Conservation (phyloP, 352 stramenopile species). For the Pythium dissimile region DNA sequence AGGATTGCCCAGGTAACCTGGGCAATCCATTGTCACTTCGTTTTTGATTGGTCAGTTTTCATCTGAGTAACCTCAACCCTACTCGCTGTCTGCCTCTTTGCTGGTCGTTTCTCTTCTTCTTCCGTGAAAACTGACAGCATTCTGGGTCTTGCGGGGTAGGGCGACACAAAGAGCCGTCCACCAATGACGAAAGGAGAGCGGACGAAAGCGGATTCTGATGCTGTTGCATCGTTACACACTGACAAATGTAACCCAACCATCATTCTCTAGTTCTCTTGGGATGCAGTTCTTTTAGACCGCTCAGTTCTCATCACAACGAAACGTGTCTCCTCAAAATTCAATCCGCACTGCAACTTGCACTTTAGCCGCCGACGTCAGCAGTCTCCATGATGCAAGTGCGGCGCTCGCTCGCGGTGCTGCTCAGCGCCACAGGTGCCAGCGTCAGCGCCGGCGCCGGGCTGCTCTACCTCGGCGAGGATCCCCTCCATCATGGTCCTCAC, state of each 20-base stretch:
- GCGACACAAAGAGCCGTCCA: background rate
- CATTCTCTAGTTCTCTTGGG: slow-evolving; percentile 8
- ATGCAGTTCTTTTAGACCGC: background rate
- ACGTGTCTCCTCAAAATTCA: slow-evolving; percentile 4
- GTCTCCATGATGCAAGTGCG: slow-evolving; percentile 40
- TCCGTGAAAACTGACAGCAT: background rate
- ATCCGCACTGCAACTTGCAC: slow-evolving; percentile 16
- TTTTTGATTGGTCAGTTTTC: slow-evolving; percentile 21
- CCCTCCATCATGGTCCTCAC: background rate
- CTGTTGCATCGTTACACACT: slow-evolving; percentile 8
- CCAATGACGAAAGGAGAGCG: slow-evolving; percentile 13
- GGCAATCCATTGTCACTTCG: background rate
- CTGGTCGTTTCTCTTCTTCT: background rate
- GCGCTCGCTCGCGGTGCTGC: slow-evolving; percentile 48
- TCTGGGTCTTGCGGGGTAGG: slow-evolving; percentile 2
- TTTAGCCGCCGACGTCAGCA: background rate
- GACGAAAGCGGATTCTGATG: slow-evolving; percentile 5
- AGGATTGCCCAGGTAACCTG: no score
- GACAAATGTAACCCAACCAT: background rate
- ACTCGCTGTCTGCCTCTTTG: no score
- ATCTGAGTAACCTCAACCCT: no score
- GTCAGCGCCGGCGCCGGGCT: slow-evolving; percentile 44
- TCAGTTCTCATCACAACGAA: background rate
- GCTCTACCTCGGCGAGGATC: slow-evolving; percentile 48
- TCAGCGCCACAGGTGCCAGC: slow-evolving; percentile 46